Base-by-base conservation (phyloP, 2,329 filamentous ascomycete genomes). In the Keithomyces neogunnii region DNA sequence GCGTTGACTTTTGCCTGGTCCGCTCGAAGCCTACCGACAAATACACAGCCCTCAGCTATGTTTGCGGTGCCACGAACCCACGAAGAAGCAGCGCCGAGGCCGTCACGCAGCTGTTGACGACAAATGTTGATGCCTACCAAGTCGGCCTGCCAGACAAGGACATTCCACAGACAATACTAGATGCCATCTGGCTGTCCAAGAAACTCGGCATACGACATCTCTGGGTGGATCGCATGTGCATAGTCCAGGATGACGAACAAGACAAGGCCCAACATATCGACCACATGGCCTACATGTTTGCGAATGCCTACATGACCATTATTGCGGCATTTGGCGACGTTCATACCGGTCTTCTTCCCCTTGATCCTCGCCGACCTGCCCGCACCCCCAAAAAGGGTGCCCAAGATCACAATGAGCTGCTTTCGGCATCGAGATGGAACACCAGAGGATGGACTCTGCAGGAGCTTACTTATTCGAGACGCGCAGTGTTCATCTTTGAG, bases 151-250 rank as follows among this genome's bases (percentile, higher is more conserved):
- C 67, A 3, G 70, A 73, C 13, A 56, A 60, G 7, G 66, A 69
- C 13, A 59, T 74, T 13, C 70, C 69, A 36, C 64, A 68, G 48
- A 72, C 71, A 4, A 69, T 73, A 50, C 51, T 66, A n/a, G 71
- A 73, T 53, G 71, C 71, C 53, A 71, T 74, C 54, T 72, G 69
- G 67, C 58, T 74, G 26, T 63, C 70, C 29, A 68, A 65, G 54
- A 73, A 72, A 59, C 61, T 75, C 9, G 69, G 68, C 1, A 63
- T 73, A 28, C 66, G 67, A 2, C 67, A 71, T 51, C 61, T 76
- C 26, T 76, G 73, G 74, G 68, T 76, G 35, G 73, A 76, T 54
- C 63, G 67, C 35, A 62, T 73, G 46, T 74, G 72, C 49, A 72
- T 74, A 51, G 64, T 72, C 4, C 73, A 76, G 56, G 70, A 74